Base-by-base conservation (phyloP, 169 alveolate species). In the Babesia bigemina region DNA sequence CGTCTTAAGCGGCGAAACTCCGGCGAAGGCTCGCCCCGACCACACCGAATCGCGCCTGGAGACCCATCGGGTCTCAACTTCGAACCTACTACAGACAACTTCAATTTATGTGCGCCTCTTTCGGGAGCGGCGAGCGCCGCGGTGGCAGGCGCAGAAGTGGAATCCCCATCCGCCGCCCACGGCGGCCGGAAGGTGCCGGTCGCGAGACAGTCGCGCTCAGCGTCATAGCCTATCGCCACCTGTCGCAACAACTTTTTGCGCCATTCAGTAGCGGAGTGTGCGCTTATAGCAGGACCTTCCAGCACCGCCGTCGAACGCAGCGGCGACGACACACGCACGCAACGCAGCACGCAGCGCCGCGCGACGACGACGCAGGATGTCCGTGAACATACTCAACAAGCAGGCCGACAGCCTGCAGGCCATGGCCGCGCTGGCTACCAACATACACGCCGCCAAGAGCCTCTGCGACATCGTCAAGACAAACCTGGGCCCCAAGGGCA, bases 401-500 rank as follows among this genome's bases (percentile, higher is more conserved):
- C 95, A 95, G 86, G 99, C 99, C 55, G 99, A 97, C 75, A 95
- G 96, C 76, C 92, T 98, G 62, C 95, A 96, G 73, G 92, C 97
- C 70, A 91, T 96, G 14, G 95, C 97, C 58, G 99, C 99, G 28
- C 90, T 98, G 50, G 96, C 96, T 21, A 97, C 98, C 78, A 98
- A 97, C 89, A 91, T 96, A 63, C 94, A 95, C 74, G 99, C 99
- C 0, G 99, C 99, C 29, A 94, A 95, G 72, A 98, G 99, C 49
- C 95, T 98, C 63, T 95, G 94, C 84, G 99, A 96, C 73, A 98
- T 98, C 61, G 92, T 98, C 58, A 96, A 95, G 84, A 86, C 98
- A 21, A 98, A 97, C 91, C 85, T 98, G 53, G 99, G 99, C 17
- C 99, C 99, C 53, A 94, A 93, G 77, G 99, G 99, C 49, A 98